These are phyloP conservation scores for Isabelozyma heimii DNA, from an alignment of 805 yeast genomes.

Conservation along the genomic window DNA sequence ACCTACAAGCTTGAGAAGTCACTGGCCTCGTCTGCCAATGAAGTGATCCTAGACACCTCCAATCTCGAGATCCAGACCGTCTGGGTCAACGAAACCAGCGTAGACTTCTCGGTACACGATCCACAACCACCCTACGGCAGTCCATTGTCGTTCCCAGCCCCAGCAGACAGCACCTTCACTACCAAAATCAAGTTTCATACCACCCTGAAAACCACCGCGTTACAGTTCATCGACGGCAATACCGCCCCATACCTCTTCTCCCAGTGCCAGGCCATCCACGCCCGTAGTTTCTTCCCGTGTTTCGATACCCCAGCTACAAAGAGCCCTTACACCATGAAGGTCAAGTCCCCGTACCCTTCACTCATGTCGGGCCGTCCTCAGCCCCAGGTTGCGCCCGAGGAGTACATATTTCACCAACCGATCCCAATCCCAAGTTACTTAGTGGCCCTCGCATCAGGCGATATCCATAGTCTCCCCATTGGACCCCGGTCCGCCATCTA, in stretches of 20 bases:
- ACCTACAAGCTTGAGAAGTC: constrained; percentile 12
- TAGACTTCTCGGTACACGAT: constrained; percentile 8
- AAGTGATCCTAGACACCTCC: constrained; percentile 25
- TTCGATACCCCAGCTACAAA: constrained; percentile 36
- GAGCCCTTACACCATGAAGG: constrained; percentile 22
- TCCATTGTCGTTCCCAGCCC: constrained; percentile 15
- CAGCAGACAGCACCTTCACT: constrained; percentile 1
- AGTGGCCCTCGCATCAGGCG: constrained; percentile 33
- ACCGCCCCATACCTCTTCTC: constrained; percentile 33
- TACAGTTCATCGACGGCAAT: constrained; percentile 33
- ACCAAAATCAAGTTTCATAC: constrained; percentile 21
- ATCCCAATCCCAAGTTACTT: constrained; percentile 35
- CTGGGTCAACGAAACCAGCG: constrained; percentile 14
- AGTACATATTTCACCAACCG: constrained; percentile 28
- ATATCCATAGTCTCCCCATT: constrained; percentile 24
- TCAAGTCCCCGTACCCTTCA: constrained; percentile 20
- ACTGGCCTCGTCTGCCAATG: not conserved
- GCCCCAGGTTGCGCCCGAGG: constrained; percentile 2
- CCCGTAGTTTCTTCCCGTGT: constrained; percentile 34
- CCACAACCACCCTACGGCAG: constrained; percentile 23
- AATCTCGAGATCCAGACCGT: constrained; percentile 16
- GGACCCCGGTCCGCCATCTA: constrained; percentile 34
- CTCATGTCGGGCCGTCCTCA: constrained; percentile 32
- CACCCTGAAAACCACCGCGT: constrained; percentile 30
- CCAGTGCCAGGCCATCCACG: constrained; percentile 37